Evolutionary conservation across 345 rosid species (phyloP).

Genomic region (Murraya koenigii): DNA sequence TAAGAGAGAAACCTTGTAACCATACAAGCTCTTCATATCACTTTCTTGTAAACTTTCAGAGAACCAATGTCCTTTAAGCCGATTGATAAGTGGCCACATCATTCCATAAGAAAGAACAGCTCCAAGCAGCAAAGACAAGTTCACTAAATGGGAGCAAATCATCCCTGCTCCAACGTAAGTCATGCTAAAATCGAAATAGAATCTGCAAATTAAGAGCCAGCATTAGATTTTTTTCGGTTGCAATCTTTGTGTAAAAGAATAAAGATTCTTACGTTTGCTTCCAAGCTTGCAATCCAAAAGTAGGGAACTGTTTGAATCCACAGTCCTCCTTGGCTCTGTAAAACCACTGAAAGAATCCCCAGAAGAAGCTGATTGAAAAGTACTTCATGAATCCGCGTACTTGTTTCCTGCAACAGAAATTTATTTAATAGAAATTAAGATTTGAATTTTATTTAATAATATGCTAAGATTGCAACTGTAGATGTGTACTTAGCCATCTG

Average conservation of each 20-base stretch:
- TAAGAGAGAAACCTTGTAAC: slow-evolving; percentile 69
- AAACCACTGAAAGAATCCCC: slow-evolving; percentile 96
- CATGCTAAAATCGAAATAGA: slow-evolving; percentile 83
- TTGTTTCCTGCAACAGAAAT: slow-evolving; percentile 56
- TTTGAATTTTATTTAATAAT: no score
- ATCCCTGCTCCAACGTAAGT: slow-evolving; percentile 91
- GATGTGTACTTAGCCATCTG: slow-evolving; percentile 59
- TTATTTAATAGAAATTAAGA: no score
- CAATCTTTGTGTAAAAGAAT: background rate
- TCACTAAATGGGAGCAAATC: slow-evolving; percentile 91
- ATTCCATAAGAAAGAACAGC: slow-evolving; percentile 77
- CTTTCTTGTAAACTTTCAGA: slow-evolving; percentile 54
- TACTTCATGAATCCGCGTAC: slow-evolving; percentile 68
- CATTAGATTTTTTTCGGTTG: background rate
- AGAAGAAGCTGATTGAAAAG: slow-evolving; percentile 76
- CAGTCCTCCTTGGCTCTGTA: slow-evolving; percentile 59
- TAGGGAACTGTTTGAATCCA: slow-evolving; percentile 83
- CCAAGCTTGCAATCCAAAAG: slow-evolving; percentile 84
- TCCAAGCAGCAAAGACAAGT: slow-evolving; percentile 79
- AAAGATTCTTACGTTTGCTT: slow-evolving; percentile 60
- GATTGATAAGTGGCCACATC: slow-evolving; percentile 86
- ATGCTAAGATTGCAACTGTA: background rate
- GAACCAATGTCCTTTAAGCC: slow-evolving; percentile 79
- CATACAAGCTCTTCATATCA: slow-evolving; percentile 83
- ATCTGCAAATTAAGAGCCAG: slow-evolving; percentile 36